phyloP scores from a whole-genome alignment of 805 yeast species.

The Lipomyces mesembrius region DNA sequence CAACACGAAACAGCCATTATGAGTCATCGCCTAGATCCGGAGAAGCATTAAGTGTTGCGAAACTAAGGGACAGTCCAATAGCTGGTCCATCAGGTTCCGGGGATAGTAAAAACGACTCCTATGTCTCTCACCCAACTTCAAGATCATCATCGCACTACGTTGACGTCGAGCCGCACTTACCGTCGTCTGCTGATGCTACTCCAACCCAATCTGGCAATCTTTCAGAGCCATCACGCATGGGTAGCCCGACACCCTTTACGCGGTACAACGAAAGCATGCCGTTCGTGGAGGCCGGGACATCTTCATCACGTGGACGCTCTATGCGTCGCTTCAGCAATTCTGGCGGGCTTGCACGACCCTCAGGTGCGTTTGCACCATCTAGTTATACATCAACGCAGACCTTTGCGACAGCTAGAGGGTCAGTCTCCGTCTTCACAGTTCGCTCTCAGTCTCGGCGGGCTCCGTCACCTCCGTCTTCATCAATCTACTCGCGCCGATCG shows the following conservation, averaged over 20 bases:
- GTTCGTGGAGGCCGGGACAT: slow-evolving; percentile 5
- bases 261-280: slow-evolving; percentile 11
- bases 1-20: neutral
- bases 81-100: neutral
- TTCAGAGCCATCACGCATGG: slow-evolving; percentile 6
- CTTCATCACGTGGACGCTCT: slow-evolving; percentile 26
- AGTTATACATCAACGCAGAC: slow-evolving; percentile 34
- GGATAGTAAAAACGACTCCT: neutral
- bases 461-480: slow-evolving; percentile 6
- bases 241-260: slow-evolving; percentile 23
- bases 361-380: slow-evolving; percentile 33
- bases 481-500: slow-evolving; percentile 6
- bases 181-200: slow-evolving; percentile 13
- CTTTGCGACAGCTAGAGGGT: slow-evolving; percentile 33
- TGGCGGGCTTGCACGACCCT: slow-evolving; percentile 1
- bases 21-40: neutral
- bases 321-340: slow-evolving; percentile 8
- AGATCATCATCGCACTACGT: slow-evolving; percentile 25
- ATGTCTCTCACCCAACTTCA: neutral
- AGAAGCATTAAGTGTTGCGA: neutral
- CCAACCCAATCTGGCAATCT: slow-evolving; percentile 14
- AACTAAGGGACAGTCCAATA: neutral
- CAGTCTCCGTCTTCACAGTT: slow-evolving; percentile 20
- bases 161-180: slow-evolving; percentile 22
- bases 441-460: slow-evolving; percentile 10